Conservation (phyloP, 768 basidiomycete species). For the Flagelloscypha sp. region DNA sequence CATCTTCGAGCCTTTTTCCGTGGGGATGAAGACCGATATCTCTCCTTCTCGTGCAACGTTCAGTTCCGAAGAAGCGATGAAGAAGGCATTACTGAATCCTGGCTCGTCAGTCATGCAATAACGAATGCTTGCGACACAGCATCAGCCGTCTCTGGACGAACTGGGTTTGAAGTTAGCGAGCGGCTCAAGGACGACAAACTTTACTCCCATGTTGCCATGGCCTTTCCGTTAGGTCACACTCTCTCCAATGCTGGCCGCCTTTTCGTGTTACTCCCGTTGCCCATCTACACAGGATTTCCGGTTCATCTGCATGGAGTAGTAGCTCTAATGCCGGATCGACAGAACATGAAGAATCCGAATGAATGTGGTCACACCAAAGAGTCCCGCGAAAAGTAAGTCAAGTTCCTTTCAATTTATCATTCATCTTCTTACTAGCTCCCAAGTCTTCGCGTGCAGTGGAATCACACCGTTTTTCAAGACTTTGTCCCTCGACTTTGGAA, state of each 20-base stretch:
- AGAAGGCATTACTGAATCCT: constrained; percentile 9
- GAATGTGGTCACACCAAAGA: too few relatives aligned
- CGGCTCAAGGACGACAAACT: constrained; percentile 33
- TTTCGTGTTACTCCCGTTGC: constrained; percentile 43
- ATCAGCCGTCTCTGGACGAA: constrained; percentile 16
- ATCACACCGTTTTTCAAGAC: constrained; percentile 14
- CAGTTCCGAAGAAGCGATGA: constrained; percentile 10
- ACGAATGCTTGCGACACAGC: constrained; percentile 20
- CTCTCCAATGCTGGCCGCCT: constrained; percentile 26
- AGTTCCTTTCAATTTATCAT: too few relatives aligned
- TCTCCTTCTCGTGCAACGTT: constrained; percentile 11
- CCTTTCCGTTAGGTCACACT: constrained; percentile 17
- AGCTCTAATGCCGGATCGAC: constrained; percentile 35
- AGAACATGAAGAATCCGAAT: constrained; percentile 38
- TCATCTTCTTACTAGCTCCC: too few relatives aligned
- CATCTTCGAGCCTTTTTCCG: too few relatives aligned
- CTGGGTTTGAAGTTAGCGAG: constrained; percentile 16
- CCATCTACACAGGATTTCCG: constrained; percentile 35
- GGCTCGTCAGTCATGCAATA: constrained; percentile 26
- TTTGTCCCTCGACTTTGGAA: constrained; percentile 13
- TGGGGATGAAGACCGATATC: constrained; percentile 8
- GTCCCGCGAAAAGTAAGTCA: too few relatives aligned
- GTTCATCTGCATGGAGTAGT: constrained; percentile 40
- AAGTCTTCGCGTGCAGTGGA: constrained; percentile 17
- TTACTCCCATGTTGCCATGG: constrained; percentile 28